Percentiles rank a stretch among this genome's conserved stretches.
Evolutionary conservation across 2,329 filamentous ascomycete genomes (phyloP).

Genomic region (Fusarium temperatum): DNA sequence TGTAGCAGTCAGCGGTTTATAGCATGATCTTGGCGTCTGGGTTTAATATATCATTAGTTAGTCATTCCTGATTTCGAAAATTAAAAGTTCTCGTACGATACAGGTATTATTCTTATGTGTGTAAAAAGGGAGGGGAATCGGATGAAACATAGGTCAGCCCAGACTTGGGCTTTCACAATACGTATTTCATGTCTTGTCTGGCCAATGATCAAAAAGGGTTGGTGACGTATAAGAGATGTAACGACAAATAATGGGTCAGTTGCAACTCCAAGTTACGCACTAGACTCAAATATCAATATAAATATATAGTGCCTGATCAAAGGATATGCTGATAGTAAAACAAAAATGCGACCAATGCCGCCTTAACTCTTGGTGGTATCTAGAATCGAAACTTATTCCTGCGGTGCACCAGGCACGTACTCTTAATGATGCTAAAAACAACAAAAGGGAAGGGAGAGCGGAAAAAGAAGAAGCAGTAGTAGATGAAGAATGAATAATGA

Average conservation of each 20-base stretch:
- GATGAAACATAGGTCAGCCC: neutral
- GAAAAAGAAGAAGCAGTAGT: neutral
- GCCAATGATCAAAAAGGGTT: neutral
- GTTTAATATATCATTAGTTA: slow-evolving; percentile 9
- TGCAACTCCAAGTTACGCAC: neutral
- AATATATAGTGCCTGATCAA: neutral
- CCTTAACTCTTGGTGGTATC: slow-evolving; percentile 33
- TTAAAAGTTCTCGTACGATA: neutral
- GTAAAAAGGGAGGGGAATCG: neutral
- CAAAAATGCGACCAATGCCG: slow-evolving; percentile 15
- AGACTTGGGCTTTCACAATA: neutral
- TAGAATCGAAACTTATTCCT: slow-evolving; percentile 30
- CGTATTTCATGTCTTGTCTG: neutral
- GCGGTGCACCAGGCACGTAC: slow-evolving; percentile 30
- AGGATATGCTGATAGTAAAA: slow-evolving; percentile 18
- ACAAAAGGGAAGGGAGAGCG: slow-evolving; percentile 13
- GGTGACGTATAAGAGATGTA: neutral
- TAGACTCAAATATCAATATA: neutral
- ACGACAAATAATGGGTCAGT: neutral
- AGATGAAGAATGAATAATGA: neutral
- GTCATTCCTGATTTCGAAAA: neutral
- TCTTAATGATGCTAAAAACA: slow-evolving; percentile 19
- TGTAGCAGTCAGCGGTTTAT: slow-evolving; percentile 17
- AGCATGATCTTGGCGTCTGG: slow-evolving; percentile 39
- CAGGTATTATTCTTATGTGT: neutral